Evolutionary conservation across 257 asterid genomes (phyloP).

Genomic region (Jacaranda copaia): DNA sequence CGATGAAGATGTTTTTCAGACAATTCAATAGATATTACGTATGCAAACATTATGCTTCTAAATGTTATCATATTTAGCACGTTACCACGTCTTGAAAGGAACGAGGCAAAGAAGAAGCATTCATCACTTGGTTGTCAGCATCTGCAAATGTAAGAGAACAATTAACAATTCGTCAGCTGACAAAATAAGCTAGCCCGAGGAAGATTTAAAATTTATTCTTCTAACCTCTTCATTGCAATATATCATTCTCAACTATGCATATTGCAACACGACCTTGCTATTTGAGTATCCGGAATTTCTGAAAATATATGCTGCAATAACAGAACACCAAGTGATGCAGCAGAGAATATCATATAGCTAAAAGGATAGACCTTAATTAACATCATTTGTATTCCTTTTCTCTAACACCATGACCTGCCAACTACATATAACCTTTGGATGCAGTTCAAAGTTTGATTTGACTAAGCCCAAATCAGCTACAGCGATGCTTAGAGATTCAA

Average conservation of each 20-base stretch:
- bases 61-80: slow-evolving; percentile 31
- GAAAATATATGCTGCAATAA: too few relatives aligned
- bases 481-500: not conserved
- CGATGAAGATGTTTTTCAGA: not conserved
- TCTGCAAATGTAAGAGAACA: not conserved
- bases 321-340: too few relatives aligned
- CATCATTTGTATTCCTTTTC: not conserved
- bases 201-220: not conserved
- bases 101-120: not conserved
- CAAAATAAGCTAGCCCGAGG: not conserved
- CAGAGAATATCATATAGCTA: not conserved
- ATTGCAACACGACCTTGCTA: not conserved
- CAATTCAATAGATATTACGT: not conserved
- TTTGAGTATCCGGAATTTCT: too few relatives aligned
- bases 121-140: slow-evolving; percentile 4
- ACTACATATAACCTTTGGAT: too few relatives aligned
- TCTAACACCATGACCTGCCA: not conserved
- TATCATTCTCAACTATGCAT: not conserved
- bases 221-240: not conserved
- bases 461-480: not conserved
- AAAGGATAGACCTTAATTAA: not conserved
- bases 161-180: not conserved
- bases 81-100: slow-evolving; percentile 20
- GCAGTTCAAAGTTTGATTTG: not conserved
- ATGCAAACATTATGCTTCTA: slow-evolving; percentile 7